These are phyloP conservation scores for Sporothrix luriei DNA, from an alignment of 2,329 filamentous ascomycete species.

Conservation along the genomic window DNA sequence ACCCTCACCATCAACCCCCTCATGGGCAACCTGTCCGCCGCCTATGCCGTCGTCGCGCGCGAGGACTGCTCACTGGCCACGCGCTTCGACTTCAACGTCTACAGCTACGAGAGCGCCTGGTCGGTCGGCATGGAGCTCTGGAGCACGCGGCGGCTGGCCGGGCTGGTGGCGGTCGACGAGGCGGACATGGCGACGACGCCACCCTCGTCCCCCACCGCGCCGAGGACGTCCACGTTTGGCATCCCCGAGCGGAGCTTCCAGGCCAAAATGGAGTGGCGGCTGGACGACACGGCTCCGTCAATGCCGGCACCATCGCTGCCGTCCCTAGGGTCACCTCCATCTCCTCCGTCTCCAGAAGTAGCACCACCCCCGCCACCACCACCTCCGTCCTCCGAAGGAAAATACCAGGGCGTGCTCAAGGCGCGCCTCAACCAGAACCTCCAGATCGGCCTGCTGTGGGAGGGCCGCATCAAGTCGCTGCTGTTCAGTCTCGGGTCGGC, in stretches of 20 bases:
- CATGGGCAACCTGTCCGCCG: constrained; percentile 90
- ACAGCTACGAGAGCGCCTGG: constrained; percentile 95
- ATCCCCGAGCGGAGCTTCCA: constrained; percentile 47
- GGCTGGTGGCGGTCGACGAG: constrained; percentile 44
- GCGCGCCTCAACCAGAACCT: constrained; percentile 86
- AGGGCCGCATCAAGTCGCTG: constrained; percentile 87
- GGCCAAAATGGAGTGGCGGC: constrained; percentile 54
- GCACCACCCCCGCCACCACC: not conserved
- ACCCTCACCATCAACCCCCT: constrained; percentile 91
- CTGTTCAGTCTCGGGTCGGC: constrained; percentile 88
- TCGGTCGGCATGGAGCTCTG: constrained; percentile 91
- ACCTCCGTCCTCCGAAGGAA: constrained; percentile 49
- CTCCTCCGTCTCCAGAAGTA: too few species aligned
- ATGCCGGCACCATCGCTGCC: too few species aligned
- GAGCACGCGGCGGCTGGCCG: constrained; percentile 62
- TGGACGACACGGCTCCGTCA: constrained; percentile 41
- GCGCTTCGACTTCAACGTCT: constrained; percentile 94
- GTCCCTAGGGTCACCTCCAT: not conserved
- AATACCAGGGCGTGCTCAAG: constrained; percentile 85
- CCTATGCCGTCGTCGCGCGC: constrained; percentile 87
- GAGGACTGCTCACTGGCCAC: constrained; percentile 82
- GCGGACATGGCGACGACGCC: constrained; percentile 10
- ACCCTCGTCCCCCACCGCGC: not conserved
- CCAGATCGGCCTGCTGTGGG: constrained; percentile 85
- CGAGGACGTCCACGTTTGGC: not conserved